Evolutionary conservation across 1,139 yeast genomes (phyloP), one percentile per base, ranked within the genome.

Genomic region (Zygosaccharomyces pseudobailii): DNA sequence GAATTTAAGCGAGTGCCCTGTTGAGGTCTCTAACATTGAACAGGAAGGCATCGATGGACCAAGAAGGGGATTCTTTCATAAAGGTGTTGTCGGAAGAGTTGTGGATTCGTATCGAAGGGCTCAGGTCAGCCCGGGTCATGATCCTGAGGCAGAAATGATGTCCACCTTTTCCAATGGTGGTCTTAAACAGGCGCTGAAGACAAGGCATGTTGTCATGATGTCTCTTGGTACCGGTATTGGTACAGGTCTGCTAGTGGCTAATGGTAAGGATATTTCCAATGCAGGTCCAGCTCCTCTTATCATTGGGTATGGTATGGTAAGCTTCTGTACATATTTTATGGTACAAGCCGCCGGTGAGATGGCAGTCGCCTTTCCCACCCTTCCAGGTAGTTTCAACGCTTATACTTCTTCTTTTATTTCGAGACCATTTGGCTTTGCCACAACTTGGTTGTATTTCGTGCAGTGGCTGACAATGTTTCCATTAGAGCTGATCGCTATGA

Each of bases 201-300:
- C 76, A 17, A 66, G 80, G 45, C 81, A 77, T 61, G 61, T 77
- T 49, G 78, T 80, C 57, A 78, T 83, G 83, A 84, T 87, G 59
- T 85, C 94, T 37, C 73, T 87, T 45, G 95, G 94, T 20, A 86
- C 92, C 19, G 84, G 89, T 53, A 84, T 87, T 46, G 95, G 95
- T 67, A 82, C 87, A 6, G 92, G 92, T 45, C 68, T 84, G 42
- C 74, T 80, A 49, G 81, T 87, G 37, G 95, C 95, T 39, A 75
- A 85, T 19, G 95, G 94, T 36, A 69, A 73, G 20, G 78, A 88
- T 5, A 71, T 87, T 55, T 65, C 69, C 25, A 71, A 74, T 23
- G 90, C 90, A 48, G 96, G 96, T 21, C 94, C 95, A 2, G 92
- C 86, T 4, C 83, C 87, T 27, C 69, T 87, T 33, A 67, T 87